These are phyloP conservation scores for Fraxinus paxiana DNA, from an alignment of 305 asterid genomes.

Conservation along the genomic window DNA sequence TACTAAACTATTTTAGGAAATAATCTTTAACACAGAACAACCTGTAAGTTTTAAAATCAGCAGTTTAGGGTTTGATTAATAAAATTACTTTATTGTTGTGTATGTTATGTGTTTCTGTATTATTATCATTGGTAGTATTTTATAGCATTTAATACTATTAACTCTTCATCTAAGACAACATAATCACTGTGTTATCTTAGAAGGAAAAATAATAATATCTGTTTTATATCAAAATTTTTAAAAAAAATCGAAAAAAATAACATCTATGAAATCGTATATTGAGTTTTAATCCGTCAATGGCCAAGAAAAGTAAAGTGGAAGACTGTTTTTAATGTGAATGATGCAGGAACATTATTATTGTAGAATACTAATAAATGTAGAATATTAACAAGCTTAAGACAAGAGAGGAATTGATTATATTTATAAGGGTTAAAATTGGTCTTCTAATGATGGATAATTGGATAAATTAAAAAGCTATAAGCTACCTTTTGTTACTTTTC, in stretches of 20 bases:
- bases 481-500: not conserved
- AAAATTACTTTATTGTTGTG: not conserved
- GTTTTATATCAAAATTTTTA: not conserved
- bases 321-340: not conserved
- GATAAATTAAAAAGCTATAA: not conserved
- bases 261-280: not conserved
- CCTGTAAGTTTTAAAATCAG: not conserved
- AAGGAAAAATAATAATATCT: not conserved
- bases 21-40: too few species aligned
- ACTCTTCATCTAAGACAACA: not conserved
- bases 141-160: not conserved
- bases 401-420: not conserved
- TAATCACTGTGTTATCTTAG: not conserved
- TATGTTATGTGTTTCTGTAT: not conserved
- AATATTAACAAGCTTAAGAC: not conserved
- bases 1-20: too few species aligned
- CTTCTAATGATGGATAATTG: not conserved
- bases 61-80: not conserved
- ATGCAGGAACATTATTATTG: not conserved
- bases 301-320: not conserved
- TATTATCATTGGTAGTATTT: not conserved
- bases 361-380: not conserved
- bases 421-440: not conserved
- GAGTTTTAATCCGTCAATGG: not conserved
- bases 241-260: not conserved